Conservation (phyloP, 176 grass and related monocot species). For the Panicum miliaceum region DNA sequence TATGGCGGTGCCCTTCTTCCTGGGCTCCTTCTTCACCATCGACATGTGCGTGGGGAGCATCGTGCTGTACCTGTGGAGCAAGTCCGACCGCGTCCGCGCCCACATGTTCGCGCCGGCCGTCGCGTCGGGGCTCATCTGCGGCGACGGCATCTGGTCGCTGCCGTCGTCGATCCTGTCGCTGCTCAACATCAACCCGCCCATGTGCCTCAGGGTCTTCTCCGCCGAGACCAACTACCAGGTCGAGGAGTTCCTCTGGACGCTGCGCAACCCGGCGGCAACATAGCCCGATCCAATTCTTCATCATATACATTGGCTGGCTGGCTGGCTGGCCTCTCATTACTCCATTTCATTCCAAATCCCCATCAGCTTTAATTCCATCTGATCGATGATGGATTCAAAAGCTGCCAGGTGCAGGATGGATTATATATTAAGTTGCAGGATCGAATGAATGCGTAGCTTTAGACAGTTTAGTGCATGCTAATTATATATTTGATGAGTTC, state of each 20-base stretch:
- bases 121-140: conserved; percentile 59
- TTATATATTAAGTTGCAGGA: too few relatives aligned
- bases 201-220: conserved; percentile 59
- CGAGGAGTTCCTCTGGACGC: conserved; percentile 43
- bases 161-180: conserved; percentile 46
- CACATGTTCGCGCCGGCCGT: conserved; percentile 56
- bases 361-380: too few relatives aligned
- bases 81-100: conserved; percentile 2
- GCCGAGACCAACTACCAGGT: conserved; percentile 48
- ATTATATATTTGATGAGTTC: too few relatives aligned
- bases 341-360: too few relatives aligned
- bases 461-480: too few relatives aligned
- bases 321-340: too few relatives aligned
- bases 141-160: conserved; percentile 58
- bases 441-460: too few relatives aligned
- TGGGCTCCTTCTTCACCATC: conserved; percentile 70
- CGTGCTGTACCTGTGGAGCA: conserved; percentile 50
- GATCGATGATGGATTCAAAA: too few relatives aligned
- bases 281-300: background rate
- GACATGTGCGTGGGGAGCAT: conserved; percentile 67
- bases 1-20: conserved; percentile 71
- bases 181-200: conserved; percentile 42
- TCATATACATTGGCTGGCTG: too few relatives aligned
- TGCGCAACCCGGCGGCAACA: background rate
- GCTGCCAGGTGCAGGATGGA: too few relatives aligned